phyloP scores from a whole-genome alignment of 139 green algal species.

The Nannochloris sp. region DNA sequence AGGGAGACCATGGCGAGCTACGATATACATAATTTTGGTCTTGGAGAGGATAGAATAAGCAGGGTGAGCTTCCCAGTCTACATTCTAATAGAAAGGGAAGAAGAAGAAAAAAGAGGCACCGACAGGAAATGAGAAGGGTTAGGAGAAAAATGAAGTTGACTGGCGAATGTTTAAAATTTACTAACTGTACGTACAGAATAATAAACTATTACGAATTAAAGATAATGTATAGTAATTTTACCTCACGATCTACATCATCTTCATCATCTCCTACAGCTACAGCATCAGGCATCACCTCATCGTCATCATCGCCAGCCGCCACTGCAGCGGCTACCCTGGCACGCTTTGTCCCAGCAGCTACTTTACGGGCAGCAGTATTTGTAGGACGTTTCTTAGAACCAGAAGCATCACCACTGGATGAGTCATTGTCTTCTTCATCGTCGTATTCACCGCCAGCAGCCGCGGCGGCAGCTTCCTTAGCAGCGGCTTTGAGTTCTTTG shows the following conservation, averaged over 20 bases:
- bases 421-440: not conserved
- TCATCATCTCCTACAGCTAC: not conserved
- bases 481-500: conserved; percentile 12
- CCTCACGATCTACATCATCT: conserved; percentile 1
- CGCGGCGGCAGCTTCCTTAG: not conserved
- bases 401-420: not conserved
- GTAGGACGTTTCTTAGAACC: not conserved
- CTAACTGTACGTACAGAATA: no score
- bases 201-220: not conserved
- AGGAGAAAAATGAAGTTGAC: no score
- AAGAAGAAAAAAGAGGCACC: not conserved
- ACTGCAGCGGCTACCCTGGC: not conserved
- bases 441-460: not conserved
- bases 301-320: not conserved
- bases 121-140: no score
- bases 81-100: not conserved
- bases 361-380: not conserved
- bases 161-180: no score
- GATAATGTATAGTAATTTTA: not conserved
- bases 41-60: conserved; percentile 5
- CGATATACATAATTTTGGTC: not conserved
- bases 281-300: not conserved
- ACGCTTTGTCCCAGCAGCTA: not conserved
- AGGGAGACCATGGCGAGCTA: conserved; percentile 3
- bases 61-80: conserved; percentile 4